These are phyloP conservation scores for Eucalyptus erythrocorys DNA, from an alignment of 345 rosid genomes.

Conservation along the genomic window DNA sequence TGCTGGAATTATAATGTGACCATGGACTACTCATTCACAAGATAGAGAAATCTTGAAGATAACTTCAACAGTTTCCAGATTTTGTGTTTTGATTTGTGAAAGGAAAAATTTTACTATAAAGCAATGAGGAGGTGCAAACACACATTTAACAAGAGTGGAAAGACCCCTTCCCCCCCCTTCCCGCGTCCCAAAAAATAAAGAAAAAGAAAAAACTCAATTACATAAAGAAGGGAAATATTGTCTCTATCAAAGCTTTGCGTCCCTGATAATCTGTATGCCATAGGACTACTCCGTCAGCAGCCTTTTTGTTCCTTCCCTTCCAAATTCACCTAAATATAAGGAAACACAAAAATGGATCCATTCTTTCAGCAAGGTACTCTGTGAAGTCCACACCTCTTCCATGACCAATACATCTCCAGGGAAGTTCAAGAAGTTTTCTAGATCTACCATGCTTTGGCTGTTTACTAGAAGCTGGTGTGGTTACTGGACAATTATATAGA, in stretches of 20 bases:
- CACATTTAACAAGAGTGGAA: background rate
- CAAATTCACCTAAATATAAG: background rate
- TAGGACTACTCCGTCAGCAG: background rate
- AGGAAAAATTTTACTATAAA: background rate
- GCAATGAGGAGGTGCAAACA: background rate
- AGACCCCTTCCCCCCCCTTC: too few relatives aligned
- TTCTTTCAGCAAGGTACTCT: background rate
- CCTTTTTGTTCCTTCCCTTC: background rate
- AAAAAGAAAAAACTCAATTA: too few relatives aligned
- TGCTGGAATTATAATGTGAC: background rate
- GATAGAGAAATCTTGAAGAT: background rate
- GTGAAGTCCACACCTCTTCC: background rate
- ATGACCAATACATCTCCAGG: background rate
- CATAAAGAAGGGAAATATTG: background rate
- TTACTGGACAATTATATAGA: background rate
- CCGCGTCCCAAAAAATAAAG: too few relatives aligned
- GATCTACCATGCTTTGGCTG: background rate
- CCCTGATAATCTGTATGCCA: background rate
- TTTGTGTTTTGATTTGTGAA: background rate
- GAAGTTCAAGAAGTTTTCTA: background rate
- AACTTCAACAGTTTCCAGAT: background rate
- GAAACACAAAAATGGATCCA: background rate
- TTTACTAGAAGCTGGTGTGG: background rate
- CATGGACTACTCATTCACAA: background rate
- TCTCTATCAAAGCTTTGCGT: background rate